phyloP scores from a whole-genome alignment of 192 early-diverging fungal genomes.

The Phlyctochytrium planicorne region DNA sequence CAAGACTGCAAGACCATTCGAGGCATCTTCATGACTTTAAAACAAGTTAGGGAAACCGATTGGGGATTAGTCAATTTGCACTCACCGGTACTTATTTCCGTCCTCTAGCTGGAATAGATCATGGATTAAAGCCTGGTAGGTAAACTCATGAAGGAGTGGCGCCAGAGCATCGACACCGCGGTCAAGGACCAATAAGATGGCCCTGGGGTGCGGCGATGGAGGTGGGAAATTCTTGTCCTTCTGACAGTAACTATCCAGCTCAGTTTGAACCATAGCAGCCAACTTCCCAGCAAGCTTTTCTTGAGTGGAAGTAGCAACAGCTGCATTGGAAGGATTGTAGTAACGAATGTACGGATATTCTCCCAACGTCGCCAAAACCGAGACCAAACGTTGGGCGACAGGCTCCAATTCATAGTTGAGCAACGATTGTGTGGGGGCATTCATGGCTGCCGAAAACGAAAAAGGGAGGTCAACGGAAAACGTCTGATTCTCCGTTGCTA shows the following conservation, averaged over 20 bases:
- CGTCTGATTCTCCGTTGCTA: conserved; percentile 62
- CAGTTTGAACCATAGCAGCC: conserved; percentile 77
- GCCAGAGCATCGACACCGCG: conserved; percentile 46
- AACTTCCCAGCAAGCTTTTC: conserved; percentile 73
- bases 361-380: conserved; percentile 82
- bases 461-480: conserved; percentile 71
- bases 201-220: conserved; percentile 27
- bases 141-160: conserved; percentile 56
- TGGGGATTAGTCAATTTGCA: neutral
- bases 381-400: conserved; percentile 69
- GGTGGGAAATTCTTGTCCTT: conserved; percentile 63
- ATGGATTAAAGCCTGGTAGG: conserved; percentile 80
- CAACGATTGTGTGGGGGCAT: conserved; percentile 52
- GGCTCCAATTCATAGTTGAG: conserved; percentile 49
- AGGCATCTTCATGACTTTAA: conserved; percentile 39
- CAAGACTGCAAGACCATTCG: conserved; percentile 43
- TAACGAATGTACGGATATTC: conserved; percentile 94
- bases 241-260: conserved; percentile 80
- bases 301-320: conserved; percentile 55
- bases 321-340: conserved; percentile 67
- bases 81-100: conserved; percentile 57
- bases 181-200: conserved; percentile 52
- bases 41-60: conserved; percentile 4
- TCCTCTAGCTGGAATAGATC: conserved; percentile 76
- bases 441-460: conserved; percentile 67